Evolutionary conservation across 176 grass and related monocot genomes (phyloP).

Genomic region (Triticum dicoccoides): DNA sequence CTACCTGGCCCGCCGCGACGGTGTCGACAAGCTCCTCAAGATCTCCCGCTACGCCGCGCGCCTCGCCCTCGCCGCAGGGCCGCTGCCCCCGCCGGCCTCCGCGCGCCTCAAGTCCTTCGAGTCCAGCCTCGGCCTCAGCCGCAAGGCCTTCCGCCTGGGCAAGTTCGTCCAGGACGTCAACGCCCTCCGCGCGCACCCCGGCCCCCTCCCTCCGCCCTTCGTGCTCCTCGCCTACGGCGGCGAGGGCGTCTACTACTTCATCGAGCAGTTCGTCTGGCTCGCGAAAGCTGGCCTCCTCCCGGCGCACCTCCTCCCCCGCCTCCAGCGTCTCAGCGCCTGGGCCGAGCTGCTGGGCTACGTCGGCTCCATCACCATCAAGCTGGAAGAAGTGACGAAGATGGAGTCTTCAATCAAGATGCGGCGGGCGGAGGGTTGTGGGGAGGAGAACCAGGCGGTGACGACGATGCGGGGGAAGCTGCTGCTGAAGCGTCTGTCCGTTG

Average conservation of each 20-base stretch:
- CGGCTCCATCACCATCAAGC: constrained; percentile 55
- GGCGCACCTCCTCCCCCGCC: constrained; percentile 37
- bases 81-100: constrained; percentile 32
- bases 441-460: constrained; percentile 38
- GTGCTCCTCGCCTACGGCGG: constrained; percentile 54
- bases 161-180: constrained; percentile 90
- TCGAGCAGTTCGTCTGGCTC: constrained; percentile 73
- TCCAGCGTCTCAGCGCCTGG: constrained; percentile 58
- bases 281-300: constrained; percentile 63
- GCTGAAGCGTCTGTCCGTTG: constrained; percentile 58
- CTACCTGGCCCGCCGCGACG: constrained; percentile 87
- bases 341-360: constrained; percentile 59
- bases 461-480: constrained; percentile 44
- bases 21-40: constrained; percentile 98
- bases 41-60: constrained; percentile 85
- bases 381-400: constrained; percentile 47
- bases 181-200: constrained; percentile 49
- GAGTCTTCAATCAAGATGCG: constrained; percentile 40
- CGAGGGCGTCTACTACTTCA: constrained; percentile 72
- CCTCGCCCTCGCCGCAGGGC: constrained; percentile 56
- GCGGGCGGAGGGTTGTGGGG: constrained; percentile 1
- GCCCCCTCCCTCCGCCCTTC: constrained; percentile 10
- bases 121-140: constrained; percentile 78
- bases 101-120: constrained; percentile 76
- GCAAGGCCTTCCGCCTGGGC: constrained; percentile 93